Conservation (phyloP, 441 rosid species). For the Erodium texanum region DNA sequence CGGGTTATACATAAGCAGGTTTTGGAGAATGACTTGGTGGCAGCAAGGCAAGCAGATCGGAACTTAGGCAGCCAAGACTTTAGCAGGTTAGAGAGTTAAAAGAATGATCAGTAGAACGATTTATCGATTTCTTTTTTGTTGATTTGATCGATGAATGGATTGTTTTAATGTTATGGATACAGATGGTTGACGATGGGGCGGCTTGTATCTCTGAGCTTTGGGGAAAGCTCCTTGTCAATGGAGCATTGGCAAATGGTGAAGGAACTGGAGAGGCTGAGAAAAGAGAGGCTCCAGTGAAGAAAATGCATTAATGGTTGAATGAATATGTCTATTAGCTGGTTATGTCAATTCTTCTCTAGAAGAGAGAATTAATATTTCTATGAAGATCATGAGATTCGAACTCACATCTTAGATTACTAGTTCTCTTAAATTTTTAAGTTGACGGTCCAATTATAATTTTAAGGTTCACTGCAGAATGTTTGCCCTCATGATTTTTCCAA, state of each 20-base stretch:
- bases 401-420: no score
- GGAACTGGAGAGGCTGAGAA: constrained; percentile 77
- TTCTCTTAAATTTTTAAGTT: no score
- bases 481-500: no score
- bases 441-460: no score
- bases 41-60: constrained; percentile 70
- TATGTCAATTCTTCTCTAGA: no score
- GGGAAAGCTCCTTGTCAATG: constrained; percentile 47
- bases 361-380: no score
- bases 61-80: constrained; percentile 67
- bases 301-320: no score
- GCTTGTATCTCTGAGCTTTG: constrained; percentile 60
- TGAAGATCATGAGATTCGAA: no score
- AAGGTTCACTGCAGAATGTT: no score
- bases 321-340: no score
- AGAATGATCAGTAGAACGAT: not conserved
- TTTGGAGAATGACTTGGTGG: constrained; percentile 73
- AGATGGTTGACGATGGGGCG: constrained; percentile 87
- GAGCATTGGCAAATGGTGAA: constrained; percentile 87
- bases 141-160: no score
- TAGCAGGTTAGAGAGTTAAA: constrained; percentile 43
- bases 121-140: not conserved
- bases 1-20: constrained; percentile 35
- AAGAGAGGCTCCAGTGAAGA: constrained; percentile 44
- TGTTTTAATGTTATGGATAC: constrained; percentile 6